Conservation (phyloP, 2,329 filamentous ascomycete species). For the Colletotrichum limetticola region DNA sequence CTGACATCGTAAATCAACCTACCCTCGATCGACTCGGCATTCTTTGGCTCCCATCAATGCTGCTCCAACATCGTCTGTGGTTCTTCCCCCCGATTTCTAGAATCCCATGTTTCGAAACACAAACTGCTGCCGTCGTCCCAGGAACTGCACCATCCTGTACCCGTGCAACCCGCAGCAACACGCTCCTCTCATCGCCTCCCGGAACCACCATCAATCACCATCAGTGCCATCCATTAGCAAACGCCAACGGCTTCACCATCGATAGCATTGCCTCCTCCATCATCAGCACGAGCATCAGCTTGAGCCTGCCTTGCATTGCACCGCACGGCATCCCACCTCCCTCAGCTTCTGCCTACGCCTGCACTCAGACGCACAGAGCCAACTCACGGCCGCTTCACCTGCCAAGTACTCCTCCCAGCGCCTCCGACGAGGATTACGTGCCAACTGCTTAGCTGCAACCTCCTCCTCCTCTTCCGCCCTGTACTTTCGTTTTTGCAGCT, state of each 20-base stretch:
- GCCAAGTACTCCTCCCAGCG: not conserved
- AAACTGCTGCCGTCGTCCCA: constrained; percentile 28
- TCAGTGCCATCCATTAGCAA: constrained; percentile 2
- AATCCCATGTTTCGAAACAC: constrained; percentile 33
- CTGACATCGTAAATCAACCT: constrained; percentile 12
- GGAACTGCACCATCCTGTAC: constrained; percentile 26
- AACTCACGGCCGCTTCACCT: constrained; percentile 7
- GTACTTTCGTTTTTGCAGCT: constrained; percentile 9
- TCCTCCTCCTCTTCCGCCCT: not conserved
- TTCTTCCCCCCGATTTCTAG: constrained; percentile 28
- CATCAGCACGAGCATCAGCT: not conserved
- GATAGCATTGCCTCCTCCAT: not conserved
- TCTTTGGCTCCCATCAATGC: not conserved
- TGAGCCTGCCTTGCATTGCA: constrained; percentile 1
- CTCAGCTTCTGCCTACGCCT: not conserved
- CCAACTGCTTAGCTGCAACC: constrained; percentile 3
- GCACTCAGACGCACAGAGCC: constrained; percentile 13
- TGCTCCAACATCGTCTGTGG: constrained; percentile 2
- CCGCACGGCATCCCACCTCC: not conserved
- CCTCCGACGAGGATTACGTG: not conserved
- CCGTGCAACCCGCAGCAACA: constrained; percentile 27
- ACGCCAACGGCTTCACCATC: constrained; percentile 7
- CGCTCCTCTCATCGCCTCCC: not conserved
- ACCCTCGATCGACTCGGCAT: not conserved
- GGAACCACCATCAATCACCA: not conserved